Percentiles rank a stretch among this genome's conserved stretches.
Evolutionary conservation across 371 early-diverging fungal species (phyloP).

Genomic region (Syncephalastrum sp.): DNA sequence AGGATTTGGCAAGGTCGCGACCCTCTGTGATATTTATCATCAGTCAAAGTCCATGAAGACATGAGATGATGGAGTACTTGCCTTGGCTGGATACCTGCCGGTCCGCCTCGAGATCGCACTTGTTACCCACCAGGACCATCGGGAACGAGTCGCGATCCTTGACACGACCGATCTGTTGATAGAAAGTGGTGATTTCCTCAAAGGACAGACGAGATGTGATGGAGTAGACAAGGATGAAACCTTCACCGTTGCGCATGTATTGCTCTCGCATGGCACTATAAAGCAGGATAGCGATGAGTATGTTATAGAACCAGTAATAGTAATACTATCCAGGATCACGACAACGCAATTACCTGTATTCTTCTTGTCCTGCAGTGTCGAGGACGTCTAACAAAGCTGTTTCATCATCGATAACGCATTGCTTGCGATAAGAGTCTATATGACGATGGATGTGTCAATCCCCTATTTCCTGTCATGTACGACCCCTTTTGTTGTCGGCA

Average conservation of each 20-base stretch:
- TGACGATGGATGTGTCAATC: neutral
- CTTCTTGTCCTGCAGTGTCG: slow-evolving; percentile 87
- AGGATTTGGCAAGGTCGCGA: slow-evolving; percentile 74
- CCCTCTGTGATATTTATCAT: slow-evolving; percentile 61
- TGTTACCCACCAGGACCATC: slow-evolving; percentile 85
- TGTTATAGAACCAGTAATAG: slow-evolving; percentile 28
- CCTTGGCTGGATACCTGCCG: slow-evolving; percentile 70
- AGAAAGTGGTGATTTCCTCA: slow-evolving; percentile 63
- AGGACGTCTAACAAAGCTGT: slow-evolving; percentile 74
- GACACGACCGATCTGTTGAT: slow-evolving; percentile 66
- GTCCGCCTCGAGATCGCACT: slow-evolving; percentile 80
- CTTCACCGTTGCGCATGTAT: slow-evolving; percentile 76
- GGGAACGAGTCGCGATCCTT: slow-evolving; percentile 83
- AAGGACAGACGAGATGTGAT: slow-evolving; percentile 65
- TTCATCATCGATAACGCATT: slow-evolving; percentile 70
- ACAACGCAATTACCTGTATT: slow-evolving; percentile 57
- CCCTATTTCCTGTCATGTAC: too few species aligned
- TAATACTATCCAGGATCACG: neutral
- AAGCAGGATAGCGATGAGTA: neutral
- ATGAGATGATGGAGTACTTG: slow-evolving; percentile 41
- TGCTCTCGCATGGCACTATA: slow-evolving; percentile 74
- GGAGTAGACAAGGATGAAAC: slow-evolving; percentile 50
- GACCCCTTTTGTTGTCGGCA: too few species aligned
- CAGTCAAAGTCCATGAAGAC: slow-evolving; percentile 5
- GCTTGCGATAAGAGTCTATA: slow-evolving; percentile 78